Conservation (phyloP, 306 rosid genomes). For the Arachis stenosperma region DNA sequence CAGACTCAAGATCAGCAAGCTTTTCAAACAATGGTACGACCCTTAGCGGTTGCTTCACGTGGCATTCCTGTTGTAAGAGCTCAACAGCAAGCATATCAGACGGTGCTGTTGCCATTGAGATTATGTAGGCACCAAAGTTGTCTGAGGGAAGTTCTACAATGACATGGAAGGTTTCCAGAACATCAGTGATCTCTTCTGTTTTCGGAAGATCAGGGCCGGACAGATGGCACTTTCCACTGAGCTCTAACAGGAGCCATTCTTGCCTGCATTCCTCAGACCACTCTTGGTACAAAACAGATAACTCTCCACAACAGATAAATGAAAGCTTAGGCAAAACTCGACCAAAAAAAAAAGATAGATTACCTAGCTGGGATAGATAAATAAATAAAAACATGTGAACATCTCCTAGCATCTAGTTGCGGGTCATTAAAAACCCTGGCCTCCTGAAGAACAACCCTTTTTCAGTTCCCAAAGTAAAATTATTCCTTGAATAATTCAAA, state of each 20-base stretch:
- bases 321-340: background rate
- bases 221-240: constrained; percentile 31
- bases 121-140: too few relatives aligned
- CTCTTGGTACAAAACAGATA: too few relatives aligned
- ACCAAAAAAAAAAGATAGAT: constrained; percentile 34
- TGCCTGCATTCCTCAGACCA: too few relatives aligned
- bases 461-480: background rate
- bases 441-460: constrained; percentile 96
- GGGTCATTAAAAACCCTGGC: constrained; percentile 99
- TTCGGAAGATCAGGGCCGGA: constrained; percentile 89
- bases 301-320: too few relatives aligned
- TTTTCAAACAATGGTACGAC: constrained; percentile 96
- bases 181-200: constrained; percentile 87
- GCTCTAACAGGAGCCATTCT: constrained; percentile 77
- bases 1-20: constrained; percentile 91
- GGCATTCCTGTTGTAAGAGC: constrained; percentile 91
- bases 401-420: constrained; percentile 92
- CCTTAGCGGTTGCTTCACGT: constrained; percentile 73
- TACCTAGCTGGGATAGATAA: background rate
- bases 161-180: constrained; percentile 81
- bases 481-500: background rate
- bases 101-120: constrained; percentile 59
- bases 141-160: background rate
- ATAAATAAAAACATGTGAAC: constrained; percentile 79
- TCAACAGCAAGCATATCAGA: constrained; percentile 97